Evolutionary conservation across 352 stramenopile species (phyloP).

Genomic region (Phytophthora ohioensis): DNA sequence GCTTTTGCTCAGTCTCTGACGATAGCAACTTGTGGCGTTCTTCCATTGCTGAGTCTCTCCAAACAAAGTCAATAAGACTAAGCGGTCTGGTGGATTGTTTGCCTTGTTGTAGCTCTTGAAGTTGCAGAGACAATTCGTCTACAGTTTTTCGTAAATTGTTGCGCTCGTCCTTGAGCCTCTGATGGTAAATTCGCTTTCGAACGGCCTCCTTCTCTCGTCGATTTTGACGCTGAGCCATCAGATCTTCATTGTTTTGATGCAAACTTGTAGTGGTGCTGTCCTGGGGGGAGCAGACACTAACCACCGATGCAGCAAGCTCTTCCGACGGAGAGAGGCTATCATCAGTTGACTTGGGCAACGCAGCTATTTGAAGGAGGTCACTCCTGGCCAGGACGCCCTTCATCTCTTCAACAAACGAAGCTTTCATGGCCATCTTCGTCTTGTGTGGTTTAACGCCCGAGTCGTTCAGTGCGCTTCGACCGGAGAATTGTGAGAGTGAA

Average conservation of each 20-base stretch:
- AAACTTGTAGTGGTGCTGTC: background rate
- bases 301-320: background rate
- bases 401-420: background rate
- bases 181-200: constrained; percentile 22
- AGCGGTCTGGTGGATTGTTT: background rate
- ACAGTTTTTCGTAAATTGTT: constrained; percentile 13
- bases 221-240: constrained; percentile 4
- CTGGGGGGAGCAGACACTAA: background rate
- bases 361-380: background rate
- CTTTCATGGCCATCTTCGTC: background rate
- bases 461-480: too few species aligned
- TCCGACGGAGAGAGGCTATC: background rate
- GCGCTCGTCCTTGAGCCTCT: constrained; percentile 24
- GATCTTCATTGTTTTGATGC: background rate
- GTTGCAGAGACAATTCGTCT: constrained; percentile 17
- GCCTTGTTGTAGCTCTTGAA: constrained; percentile 12
- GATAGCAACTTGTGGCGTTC: constrained; percentile 18
- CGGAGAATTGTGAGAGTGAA: constrained; percentile 1
- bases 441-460: background rate
- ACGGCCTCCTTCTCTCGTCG: constrained; percentile 28
- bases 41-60: constrained; percentile 8
- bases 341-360: background rate
- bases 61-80: background rate
- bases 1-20: constrained; percentile 20
- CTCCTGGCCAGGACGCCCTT: background rate